Evolutionary conservation across 2,329 filamentous ascomycete genomes (phyloP), one percentile per base, ranked within the genome.

Genomic region (Trichoderma aggressivum): DNA sequence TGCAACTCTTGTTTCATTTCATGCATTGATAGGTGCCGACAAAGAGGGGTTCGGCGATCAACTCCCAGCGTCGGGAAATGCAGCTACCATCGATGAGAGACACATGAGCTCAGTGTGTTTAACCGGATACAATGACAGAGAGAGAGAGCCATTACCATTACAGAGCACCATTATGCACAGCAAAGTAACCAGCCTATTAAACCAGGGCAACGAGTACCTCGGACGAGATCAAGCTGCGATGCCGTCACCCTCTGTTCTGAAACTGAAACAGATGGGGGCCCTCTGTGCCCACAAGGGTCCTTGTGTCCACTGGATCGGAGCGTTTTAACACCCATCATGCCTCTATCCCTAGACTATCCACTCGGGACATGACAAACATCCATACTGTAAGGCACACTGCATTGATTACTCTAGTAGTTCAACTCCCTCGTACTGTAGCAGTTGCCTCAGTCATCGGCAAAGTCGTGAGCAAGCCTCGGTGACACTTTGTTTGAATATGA

Each of bases 211-310:
- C n/a, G n/a, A n/a, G n/a, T n/a, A 50, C 18, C n/a, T 50, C 4
- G 21, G 43, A 4, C 21, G 43, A n/a, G n/a, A 30, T 36, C 47
- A 28, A 56, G 24, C 12, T 58, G 65, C 26, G 32, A 47, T 68
- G 53, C 28, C 55, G 65, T 59, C 65, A 60, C 65, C 56, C 64
- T 50, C 32, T 12, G 32, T 43, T 60, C 36, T 68, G 55, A 68
- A 68, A 68, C 36, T 68, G 55, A 68, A 68, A 68, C 65, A 50
- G 12, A 60, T n/a, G 26, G 64, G 43, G 55, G 56, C 30, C n/a
- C 34, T 50, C 24, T 7, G 34, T 47, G 56, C 34, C 55, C 65
- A 60, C 65, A 60, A 68, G 55, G 36, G 36, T 60, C 65, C 39
- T 60, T 21, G n/a, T 21, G 43, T 21, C 21, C 39, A 28, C 26